Evolutionary conservation across 73 alveolate genomes (phyloP).

Genomic region (Uronychia setigera): DNA sequence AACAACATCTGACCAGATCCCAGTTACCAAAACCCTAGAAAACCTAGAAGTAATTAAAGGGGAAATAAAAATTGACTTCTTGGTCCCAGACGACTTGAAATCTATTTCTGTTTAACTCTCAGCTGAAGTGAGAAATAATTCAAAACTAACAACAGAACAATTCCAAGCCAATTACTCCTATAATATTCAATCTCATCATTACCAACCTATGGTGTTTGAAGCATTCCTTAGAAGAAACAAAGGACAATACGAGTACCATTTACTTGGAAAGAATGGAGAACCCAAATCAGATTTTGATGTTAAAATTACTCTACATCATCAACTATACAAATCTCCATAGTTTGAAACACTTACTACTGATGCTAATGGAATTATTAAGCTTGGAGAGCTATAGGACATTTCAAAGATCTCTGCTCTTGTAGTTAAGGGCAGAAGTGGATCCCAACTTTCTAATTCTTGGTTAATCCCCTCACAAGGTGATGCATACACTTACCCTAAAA

Average conservation of each 20-base stretch:
- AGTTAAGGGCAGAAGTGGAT: too few species aligned
- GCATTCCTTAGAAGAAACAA: slow-evolving; percentile 14
- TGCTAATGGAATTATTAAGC: slow-evolving; percentile 66
- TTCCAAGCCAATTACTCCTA: too few species aligned
- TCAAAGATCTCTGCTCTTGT: neutral
- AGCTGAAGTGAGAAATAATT: slow-evolving; percentile 20
- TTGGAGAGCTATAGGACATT: slow-evolving; percentile 61
- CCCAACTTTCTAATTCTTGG: neutral
- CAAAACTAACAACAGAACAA: neutral
- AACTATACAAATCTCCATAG: slow-evolving; percentile 6
- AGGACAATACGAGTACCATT: slow-evolving; percentile 22
- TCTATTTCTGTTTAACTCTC: slow-evolving; percentile 12
- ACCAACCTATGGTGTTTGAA: slow-evolving; percentile 21
- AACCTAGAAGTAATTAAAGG: slow-evolving; percentile 23
- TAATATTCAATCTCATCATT: too few species aligned
- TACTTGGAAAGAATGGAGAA: slow-evolving; percentile 61
- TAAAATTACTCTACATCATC: slow-evolving; percentile 6
- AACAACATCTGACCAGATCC: slow-evolving; percentile 25
- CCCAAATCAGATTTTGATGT: slow-evolving; percentile 12
- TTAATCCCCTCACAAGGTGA: slow-evolving; percentile 28
- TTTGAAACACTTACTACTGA: slow-evolving; percentile 43
- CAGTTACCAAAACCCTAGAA: slow-evolving; percentile 47
- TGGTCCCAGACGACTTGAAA: slow-evolving; percentile 56
- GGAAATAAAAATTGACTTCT: slow-evolving; percentile 37
- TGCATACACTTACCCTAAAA: slow-evolving; percentile 50